Evolutionary conservation across 2,329 filamentous ascomycete genomes (phyloP).

Genomic region (Podosphaera leucotricha): DNA sequence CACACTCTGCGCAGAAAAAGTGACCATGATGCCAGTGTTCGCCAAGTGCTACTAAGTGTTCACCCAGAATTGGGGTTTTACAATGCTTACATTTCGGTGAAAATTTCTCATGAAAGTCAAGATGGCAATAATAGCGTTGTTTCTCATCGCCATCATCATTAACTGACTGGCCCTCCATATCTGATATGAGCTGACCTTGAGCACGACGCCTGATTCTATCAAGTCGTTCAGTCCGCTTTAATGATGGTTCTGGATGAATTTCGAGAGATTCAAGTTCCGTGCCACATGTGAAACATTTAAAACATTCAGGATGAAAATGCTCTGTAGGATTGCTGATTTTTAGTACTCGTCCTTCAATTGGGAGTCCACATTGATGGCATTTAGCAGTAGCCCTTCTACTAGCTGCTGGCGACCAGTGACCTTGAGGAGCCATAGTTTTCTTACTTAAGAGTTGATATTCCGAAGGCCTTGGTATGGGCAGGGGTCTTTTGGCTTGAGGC

Average conservation of each 20-base stretch:
- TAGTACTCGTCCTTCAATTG: constrained; percentile 79
- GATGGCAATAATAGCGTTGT: constrained; percentile 79
- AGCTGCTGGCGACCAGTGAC: constrained; percentile 34
- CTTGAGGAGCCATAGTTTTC: constrained; percentile 9
- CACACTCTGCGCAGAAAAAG: constrained; percentile 97
- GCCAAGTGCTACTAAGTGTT: constrained; percentile 81
- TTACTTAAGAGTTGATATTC: constrained; percentile 3
- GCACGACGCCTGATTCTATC: constrained; percentile 45
- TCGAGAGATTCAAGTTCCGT: constrained; percentile 84
- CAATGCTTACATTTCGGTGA: constrained; percentile 87
- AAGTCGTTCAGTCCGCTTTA: constrained; percentile 44
- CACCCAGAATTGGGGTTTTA: constrained; percentile 85
- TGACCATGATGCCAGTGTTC: constrained; percentile 94
- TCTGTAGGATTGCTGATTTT: constrained; percentile 47
- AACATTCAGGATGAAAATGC: constrained; percentile 85
- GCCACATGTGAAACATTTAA: constrained; percentile 68
- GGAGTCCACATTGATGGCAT: constrained; percentile 62
- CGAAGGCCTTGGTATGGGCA: constrained; percentile 18
- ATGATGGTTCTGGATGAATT: constrained; percentile 77
- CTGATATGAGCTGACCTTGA: constrained; percentile 32
- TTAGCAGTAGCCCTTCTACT: constrained; percentile 37
- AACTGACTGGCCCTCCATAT: constrained; percentile 37
- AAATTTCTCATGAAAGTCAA: constrained; percentile 95
- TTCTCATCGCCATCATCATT: constrained; percentile 50
- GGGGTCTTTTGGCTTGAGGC: constrained; percentile 13